Conservation (phyloP, 208 protist species). For the Novymonas esmeraldas region DNA sequence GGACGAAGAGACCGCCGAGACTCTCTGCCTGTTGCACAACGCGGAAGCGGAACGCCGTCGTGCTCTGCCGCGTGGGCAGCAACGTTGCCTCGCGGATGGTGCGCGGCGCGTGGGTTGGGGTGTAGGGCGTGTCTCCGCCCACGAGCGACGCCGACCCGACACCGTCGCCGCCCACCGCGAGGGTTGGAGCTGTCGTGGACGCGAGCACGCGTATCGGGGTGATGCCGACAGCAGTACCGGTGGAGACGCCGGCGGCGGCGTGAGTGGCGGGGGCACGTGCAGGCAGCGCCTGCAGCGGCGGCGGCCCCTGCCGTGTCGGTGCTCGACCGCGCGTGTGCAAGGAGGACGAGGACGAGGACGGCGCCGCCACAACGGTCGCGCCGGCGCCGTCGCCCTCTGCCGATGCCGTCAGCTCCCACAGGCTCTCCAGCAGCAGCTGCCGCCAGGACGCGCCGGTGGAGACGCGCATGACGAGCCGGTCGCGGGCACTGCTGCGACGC, state of each 20-base stretch:
- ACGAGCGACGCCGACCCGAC: too few relatives aligned
- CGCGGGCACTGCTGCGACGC: neutral
- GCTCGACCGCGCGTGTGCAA: neutral
- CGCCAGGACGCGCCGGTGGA: constrained; percentile 38
- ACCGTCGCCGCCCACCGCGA: too few relatives aligned
- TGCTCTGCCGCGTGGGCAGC: constrained; percentile 30
- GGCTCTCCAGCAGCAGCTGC: constrained; percentile 33
- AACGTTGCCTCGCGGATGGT: constrained; percentile 32
- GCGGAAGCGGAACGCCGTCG: constrained; percentile 18
- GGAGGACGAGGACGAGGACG: neutral
- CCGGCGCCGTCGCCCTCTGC: neutral
- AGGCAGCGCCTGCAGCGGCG: neutral
- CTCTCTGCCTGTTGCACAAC: constrained; percentile 45
- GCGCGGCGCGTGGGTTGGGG: constrained; percentile 6
- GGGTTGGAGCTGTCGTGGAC: too few relatives aligned
- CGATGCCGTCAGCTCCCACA: constrained; percentile 28
- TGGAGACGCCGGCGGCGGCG: neutral
- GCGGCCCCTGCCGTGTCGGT: neutral
- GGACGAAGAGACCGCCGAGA: constrained; percentile 45
- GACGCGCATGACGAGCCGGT: constrained; percentile 9
- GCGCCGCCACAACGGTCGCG: neutral
- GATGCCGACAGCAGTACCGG: neutral
- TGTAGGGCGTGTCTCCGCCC: neutral
- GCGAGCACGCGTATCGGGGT: constrained; percentile 8
- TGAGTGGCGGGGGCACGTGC: neutral